Evolutionary conservation across 2,329 filamentous ascomycete genomes (phyloP), one percentile per base, ranked within the genome.

Genomic region (Neonectria hederae): DNA sequence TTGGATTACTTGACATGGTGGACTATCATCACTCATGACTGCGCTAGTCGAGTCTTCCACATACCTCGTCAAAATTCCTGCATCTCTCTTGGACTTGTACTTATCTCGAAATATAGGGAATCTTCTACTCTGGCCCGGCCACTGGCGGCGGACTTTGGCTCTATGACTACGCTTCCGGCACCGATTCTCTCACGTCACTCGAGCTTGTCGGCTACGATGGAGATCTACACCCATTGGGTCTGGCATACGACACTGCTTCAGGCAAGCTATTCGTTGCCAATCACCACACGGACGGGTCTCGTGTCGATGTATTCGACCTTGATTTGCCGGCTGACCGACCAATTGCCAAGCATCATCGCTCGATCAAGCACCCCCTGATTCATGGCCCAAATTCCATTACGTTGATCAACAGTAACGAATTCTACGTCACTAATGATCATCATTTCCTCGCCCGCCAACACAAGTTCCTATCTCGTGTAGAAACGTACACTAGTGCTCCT

Each of bases 361-460:
- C 78, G 0, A 73, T 83, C 57, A 68, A 71, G 53, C 79, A 83
- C 52, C 76, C 78, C 0, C 74, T 82, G 5, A 69, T 83, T 13
- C 74, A 73, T 46, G 75, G 60, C 0, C 81, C 81, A 4, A 83
- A 83, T 63, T 72, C 80, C 8, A 78, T 83, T 14, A 71, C 72
- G 2, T 58, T 80, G 1, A 62, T 79, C 30, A 77, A 73, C 59
- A 65, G 62, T 8, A 69, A 76, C 3, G 79, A 82, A 60, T 69
- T 83, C 21, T 79, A 78, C 55, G 76, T 83, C 21, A 82, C 80
- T 3, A 83, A 82, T 49, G 77, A 80, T 62, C 79, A 82, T 63
- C 57, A 74, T 65, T 77, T 82, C 60, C 68, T 74, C 1, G 62
- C 69, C 11, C 65, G 63, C 2, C 56, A 76, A 8, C 61, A 65